Conservation (phyloP, 2,329 filamentous ascomycete genomes). For the Balansia obtecta region DNA sequence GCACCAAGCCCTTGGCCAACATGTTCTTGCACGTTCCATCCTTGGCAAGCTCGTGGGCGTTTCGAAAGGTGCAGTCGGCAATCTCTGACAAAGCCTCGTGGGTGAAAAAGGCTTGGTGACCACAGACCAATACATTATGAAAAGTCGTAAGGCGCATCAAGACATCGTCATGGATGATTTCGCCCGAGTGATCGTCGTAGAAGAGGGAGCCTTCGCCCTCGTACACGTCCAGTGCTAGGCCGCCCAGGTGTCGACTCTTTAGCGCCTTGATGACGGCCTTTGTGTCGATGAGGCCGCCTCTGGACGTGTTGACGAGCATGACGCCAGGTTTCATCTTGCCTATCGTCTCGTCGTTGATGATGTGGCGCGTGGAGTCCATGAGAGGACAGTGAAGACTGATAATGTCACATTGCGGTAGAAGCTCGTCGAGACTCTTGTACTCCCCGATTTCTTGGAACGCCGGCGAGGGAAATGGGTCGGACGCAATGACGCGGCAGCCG, state of each 20-base stretch:
- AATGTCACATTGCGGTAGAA: conserved; percentile 46
- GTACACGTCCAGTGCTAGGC: conserved; percentile 56
- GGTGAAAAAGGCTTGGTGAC: conserved; percentile 60
- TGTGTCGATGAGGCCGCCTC: conserved; percentile 52
- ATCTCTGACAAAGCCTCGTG: conserved; percentile 53
- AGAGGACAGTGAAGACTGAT: conserved; percentile 56
- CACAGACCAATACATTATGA: conserved; percentile 53
- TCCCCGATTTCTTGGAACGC: conserved; percentile 37
- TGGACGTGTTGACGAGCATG: conserved; percentile 55
- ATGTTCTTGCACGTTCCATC: conserved; percentile 22
- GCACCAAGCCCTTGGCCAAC: conserved; percentile 15
- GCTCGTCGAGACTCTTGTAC: conserved; percentile 39
- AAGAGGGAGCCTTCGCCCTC: conserved; percentile 52
- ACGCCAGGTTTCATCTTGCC: conserved; percentile 44
- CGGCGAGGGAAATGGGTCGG: conserved; percentile 41
- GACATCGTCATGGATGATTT: conserved; percentile 54
- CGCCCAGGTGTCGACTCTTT: conserved; percentile 47
- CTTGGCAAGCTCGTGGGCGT: conserved; percentile 33
- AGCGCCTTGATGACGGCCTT: conserved; percentile 45
- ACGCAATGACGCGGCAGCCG: conserved; percentile 48
- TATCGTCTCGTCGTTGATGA: conserved; percentile 44
- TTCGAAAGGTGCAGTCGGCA: conserved; percentile 44
- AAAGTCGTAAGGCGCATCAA: conserved; percentile 56
- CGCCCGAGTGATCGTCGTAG: conserved; percentile 51
- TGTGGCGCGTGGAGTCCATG: conserved; percentile 43